Conservation (phyloP, 768 basidiomycete genomes). For the Exidia glandulosa region DNA sequence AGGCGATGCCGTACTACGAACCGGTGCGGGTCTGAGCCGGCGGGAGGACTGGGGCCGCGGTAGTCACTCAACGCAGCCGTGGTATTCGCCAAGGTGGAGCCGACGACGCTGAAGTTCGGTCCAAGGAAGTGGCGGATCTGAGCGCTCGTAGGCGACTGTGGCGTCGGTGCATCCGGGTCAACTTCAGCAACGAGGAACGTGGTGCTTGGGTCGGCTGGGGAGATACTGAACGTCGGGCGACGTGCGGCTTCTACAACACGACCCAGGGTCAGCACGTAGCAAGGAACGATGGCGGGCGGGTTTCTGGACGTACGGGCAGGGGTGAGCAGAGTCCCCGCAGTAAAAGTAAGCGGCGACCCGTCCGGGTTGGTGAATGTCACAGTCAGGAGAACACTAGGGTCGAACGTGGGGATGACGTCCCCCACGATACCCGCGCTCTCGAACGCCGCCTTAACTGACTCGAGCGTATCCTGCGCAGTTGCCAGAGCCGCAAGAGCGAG, state of each 20-base stretch:
- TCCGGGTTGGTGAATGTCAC: constrained; percentile 5
- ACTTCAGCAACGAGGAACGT: constrained; percentile 35
- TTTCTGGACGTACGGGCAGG: constrained; percentile 1
- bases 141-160: constrained; percentile 29
- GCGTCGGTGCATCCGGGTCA: constrained; percentile 42
- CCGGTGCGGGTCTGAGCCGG: constrained; percentile 33
- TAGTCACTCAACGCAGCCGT: constrained; percentile 34
- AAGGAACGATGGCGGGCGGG: not conserved
- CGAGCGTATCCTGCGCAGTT: not conserved
- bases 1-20: constrained; percentile 9
- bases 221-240: constrained; percentile 4
- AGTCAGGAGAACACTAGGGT: constrained; percentile 1
- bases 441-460: not conserved
- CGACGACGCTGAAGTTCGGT: constrained; percentile 26
- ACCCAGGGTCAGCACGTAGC: not conserved
- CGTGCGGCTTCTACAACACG: not conserved
- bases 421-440: constrained; percentile 3
- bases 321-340: constrained; percentile 5
- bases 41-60: constrained; percentile 31
- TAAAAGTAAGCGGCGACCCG: not conserved
- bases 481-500: not conserved
- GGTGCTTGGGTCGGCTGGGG: constrained; percentile 12
- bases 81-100: constrained; percentile 22
- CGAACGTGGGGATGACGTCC: constrained; percentile 4
- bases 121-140: constrained; percentile 42